Percentiles rank a stretch among this genome's conserved stretches.
phyloP scores from a whole-genome alignment of 2,329 filamentous ascomycete species.

The Penicillium brevicompactum region DNA sequence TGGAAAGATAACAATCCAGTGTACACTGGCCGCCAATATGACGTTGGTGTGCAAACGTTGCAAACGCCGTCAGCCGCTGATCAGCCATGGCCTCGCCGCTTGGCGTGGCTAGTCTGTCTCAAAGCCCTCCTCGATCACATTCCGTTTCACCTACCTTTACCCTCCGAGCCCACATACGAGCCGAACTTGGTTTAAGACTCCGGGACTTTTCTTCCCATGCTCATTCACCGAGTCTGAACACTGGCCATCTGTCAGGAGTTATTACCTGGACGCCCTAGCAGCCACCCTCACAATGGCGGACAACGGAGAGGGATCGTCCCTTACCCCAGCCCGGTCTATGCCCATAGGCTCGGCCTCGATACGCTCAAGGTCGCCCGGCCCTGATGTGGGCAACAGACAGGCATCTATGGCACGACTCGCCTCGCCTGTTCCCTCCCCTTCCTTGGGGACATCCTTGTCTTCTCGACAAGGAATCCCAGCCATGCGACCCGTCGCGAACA shows the following conservation, averaged over 20 bases:
- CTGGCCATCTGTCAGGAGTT: background rate
- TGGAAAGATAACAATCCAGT: background rate
- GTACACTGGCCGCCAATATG: conserved; percentile 3
- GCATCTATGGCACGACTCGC: conserved; percentile 58
- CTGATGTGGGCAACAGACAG: conserved; percentile 51
- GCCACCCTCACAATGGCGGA: conserved; percentile 32
- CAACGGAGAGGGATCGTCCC: conserved; percentile 41
- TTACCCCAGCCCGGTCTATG: conserved; percentile 33
- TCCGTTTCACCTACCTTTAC: conserved; percentile 1
- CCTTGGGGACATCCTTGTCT: conserved; percentile 30
- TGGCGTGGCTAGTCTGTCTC: conserved; percentile 6
- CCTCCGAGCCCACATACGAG: background rate
- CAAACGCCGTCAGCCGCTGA: conserved; percentile 28
- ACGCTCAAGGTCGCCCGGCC: conserved; percentile 40
- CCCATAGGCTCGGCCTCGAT: conserved; percentile 35
- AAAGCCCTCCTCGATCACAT: conserved; percentile 6
- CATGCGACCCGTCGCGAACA: conserved; percentile 32
- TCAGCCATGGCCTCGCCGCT: conserved; percentile 11
- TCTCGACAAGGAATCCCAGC: conserved; percentile 45
- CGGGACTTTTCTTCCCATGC: background rate
- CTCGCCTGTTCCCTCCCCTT: conserved; percentile 56
- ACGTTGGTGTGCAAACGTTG: conserved; percentile 33
- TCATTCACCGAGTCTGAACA: background rate
- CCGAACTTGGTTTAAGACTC: background rate
- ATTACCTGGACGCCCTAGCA: conserved; percentile 6